phyloP scores from a whole-genome alignment of 75 land plant species.

The Selaginella moellendorffii region DNA sequence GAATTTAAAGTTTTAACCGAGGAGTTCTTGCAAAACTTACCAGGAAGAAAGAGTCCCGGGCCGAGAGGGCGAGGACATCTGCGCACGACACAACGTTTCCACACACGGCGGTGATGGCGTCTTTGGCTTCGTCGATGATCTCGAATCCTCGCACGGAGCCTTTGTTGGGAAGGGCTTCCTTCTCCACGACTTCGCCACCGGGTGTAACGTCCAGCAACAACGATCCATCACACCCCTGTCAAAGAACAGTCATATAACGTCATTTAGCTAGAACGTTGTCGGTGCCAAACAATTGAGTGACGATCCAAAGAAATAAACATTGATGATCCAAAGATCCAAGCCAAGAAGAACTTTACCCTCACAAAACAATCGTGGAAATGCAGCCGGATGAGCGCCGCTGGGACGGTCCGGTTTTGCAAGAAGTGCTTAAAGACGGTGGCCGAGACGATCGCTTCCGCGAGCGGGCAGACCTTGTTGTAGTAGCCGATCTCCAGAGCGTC shows the following conservation, averaged over 20 bases:
- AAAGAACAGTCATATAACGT: no score
- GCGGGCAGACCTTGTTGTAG: constrained; percentile 31
- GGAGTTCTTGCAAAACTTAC: no score
- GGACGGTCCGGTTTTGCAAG: not conserved
- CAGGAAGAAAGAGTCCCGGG: constrained; percentile 13
- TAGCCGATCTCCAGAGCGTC: no score
- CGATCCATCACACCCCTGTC: constrained; percentile 71
- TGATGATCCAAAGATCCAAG: no score
- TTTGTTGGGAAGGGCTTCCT: constrained; percentile 13
- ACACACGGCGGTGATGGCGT: constrained; percentile 4
- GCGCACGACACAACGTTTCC: constrained; percentile 16
- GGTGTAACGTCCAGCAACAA: constrained; percentile 40
- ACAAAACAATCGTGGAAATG: constrained; percentile 23
- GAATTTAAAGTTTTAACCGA: no score
- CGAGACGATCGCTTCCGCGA: constrained; percentile 23
- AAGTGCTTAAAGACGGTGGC: constrained; percentile 6
- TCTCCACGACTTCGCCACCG: no score
- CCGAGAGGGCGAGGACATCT: constrained; percentile 16
- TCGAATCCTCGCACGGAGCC: constrained; percentile 14
- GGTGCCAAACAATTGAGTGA: no score
- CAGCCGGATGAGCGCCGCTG: constrained; percentile 16
- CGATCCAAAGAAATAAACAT: no score
- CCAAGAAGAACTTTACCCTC: no score
- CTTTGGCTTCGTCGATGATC: constrained; percentile 18
- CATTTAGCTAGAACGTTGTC: no score